A percentile compares a stretch with the other conserved stretches of the same genome.
Conservation (phyloP, 192 early-diverging fungal genomes). For the Coemansia sp. region DNA sequence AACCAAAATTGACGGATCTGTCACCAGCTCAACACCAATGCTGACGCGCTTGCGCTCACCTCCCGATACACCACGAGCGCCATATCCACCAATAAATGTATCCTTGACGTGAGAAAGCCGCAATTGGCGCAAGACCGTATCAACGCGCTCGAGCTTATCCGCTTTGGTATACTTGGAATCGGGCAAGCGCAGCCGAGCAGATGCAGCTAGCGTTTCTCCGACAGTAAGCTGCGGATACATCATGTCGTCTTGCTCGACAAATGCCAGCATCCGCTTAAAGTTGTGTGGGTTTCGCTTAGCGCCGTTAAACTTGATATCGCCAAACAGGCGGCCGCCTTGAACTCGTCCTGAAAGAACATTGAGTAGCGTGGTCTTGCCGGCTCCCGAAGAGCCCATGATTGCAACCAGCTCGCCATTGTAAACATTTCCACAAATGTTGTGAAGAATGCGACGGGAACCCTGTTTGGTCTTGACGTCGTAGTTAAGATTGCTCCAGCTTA, state of each 20-base stretch:
- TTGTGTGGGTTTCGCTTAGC: slow-evolving; percentile 6
- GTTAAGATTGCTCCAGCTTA: slow-evolving; percentile 8
- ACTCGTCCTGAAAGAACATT: slow-evolving; percentile 65
- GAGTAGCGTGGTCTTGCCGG: slow-evolving; percentile 77
- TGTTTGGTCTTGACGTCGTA: slow-evolving; percentile 13
- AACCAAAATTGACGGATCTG: slow-evolving; percentile 12
- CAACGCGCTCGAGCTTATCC: slow-evolving; percentile 54
- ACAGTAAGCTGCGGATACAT: slow-evolving; percentile 59
- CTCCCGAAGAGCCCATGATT: too few species aligned
- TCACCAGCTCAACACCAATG: slow-evolving; percentile 10
- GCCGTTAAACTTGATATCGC: slow-evolving; percentile 50
- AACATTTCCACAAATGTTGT: slow-evolving; percentile 62
- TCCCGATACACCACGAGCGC: too few species aligned
- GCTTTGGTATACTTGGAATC: slow-evolving; percentile 26
- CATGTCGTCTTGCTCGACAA: slow-evolving; percentile 38
- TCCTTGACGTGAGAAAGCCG: slow-evolving; percentile 57
- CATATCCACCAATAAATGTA: slow-evolving; percentile 33
- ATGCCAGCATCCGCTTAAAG: slow-evolving; percentile 22
- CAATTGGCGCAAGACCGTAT: slow-evolving; percentile 55
- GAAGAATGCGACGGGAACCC: slow-evolving; percentile 43
- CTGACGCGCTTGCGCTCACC: too few species aligned
- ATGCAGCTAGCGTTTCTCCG: slow-evolving; percentile 63
- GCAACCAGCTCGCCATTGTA: slow-evolving; percentile 64
- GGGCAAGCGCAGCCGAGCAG: slow-evolving; percentile 62
- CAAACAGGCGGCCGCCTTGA: slow-evolving; percentile 45